Evolutionary conservation across 2,329 filamentous ascomycete genomes (phyloP).

Genomic region (Colletotrichum chlorophyti): DNA sequence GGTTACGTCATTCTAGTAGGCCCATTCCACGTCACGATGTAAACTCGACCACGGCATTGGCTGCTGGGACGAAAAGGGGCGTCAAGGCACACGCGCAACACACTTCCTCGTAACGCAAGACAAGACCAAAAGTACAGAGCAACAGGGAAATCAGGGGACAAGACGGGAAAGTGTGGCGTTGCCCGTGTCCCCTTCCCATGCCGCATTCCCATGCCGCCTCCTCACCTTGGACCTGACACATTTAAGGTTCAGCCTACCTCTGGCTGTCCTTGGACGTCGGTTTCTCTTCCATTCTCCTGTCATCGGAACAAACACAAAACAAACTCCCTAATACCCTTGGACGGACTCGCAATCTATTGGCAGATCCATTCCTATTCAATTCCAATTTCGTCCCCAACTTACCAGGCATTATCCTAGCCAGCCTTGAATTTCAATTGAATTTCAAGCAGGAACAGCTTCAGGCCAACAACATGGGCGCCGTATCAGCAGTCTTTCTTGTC

Average conservation of each 20-base stretch:
- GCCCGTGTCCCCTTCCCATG: neutral
- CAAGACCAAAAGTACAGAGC: too few relatives aligned
- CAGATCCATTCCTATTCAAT: neutral
- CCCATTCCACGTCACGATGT: slow-evolving; percentile 5
- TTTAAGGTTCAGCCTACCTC: slow-evolving; percentile 24
- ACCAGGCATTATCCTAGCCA: slow-evolving; percentile 22
- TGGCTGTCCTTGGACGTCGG: neutral
- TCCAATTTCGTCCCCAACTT: too few relatives aligned
- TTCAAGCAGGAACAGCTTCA: slow-evolving; percentile 1
- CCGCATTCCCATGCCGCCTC: too few relatives aligned
- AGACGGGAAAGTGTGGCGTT: slow-evolving; percentile 20
- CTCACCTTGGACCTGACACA: slow-evolving; percentile 2
- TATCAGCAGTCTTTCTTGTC: slow-evolving; percentile 55
- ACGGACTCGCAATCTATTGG: slow-evolving; percentile 2
- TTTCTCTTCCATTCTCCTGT: neutral
- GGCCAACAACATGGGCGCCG: slow-evolving; percentile 53
- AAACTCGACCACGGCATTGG: slow-evolving; percentile 10
- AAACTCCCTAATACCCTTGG: slow-evolving; percentile 4
- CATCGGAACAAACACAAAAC: slow-evolving; percentile 5
- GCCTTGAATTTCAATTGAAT: too few relatives aligned
- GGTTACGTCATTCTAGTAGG: slow-evolving; percentile 16
- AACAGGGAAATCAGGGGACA: too few relatives aligned
- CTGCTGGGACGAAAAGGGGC: slow-evolving; percentile 6
- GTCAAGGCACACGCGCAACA: slow-evolving; percentile 15
- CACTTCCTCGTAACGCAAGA: slow-evolving; percentile 3